Evolutionary conservation across 106 monocot species (phyloP), one percentile per base, ranked within the genome.

Genomic region (Allium sativum): DNA sequence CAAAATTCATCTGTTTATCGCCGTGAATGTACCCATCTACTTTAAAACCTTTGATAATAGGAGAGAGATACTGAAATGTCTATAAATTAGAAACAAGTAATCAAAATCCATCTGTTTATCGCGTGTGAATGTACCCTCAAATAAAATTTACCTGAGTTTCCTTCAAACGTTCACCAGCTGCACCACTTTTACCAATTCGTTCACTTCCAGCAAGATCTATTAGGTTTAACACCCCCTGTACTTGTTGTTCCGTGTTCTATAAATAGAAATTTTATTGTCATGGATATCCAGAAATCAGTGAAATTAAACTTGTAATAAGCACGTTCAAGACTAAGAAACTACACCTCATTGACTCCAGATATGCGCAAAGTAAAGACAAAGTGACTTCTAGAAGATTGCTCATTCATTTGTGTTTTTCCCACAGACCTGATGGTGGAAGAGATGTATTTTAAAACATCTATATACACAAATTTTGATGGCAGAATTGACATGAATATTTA

Each of bases 171-270:
- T 98, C 96, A 22, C 96, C 96, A 58, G 90, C 92, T 19, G 96
- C 56, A 12, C 91, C 82, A 74, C 91, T 98, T 68, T 74, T 98
- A 21, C 74, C 84, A 10, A 98, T 72, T 0, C 96, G 80, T 52
- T 98, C 96, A 67, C 96, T 98, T 19, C 96, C 96, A 55, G 96
- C 96, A 43, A 98, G 74, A 69, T 98, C 96, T 55, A 98, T 98
- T 15, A 98, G 59, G 45, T 98, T 98, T n/a, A 98, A 44, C 12
- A 98, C 77, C 0, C 96, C 96, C 67, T 92, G 88, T 43, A 92
- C 96, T 43, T 91, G 91, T 62, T 98, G 91, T 18, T 85, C 91
- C 0, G 96, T 98, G 61, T 61, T 67, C 91, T 98, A 69, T 7
- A 68, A 18, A 46, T 10, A 9, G 10, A 19, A 19, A 17, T 31